Percentiles rank a stretch among this genome's conserved stretches.
phyloP scores from a whole-genome alignment of 2,329 filamentous ascomycete genomes.

The Karstenula rhodostoma region DNA sequence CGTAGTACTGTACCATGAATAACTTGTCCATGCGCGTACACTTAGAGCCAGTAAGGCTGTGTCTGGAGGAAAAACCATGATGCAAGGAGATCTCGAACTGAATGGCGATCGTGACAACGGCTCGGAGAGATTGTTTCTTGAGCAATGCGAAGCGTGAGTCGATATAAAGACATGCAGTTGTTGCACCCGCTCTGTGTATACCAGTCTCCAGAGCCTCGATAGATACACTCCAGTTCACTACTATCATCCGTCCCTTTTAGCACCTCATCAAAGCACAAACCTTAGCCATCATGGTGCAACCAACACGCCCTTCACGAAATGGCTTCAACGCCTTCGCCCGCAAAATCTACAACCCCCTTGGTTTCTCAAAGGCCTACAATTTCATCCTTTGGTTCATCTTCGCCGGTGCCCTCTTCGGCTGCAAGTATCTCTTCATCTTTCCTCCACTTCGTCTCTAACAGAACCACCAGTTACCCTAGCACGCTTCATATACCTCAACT shows the following conservation, averaged over 20 bases:
- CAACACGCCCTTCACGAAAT: conserved; percentile 20
- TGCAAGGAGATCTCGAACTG: neutral
- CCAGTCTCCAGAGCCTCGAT: too few species aligned
- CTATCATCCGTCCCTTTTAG: neutral
- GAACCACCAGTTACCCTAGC: conserved; percentile 51
- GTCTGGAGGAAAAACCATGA: neutral
- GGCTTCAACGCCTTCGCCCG: conserved; percentile 22
- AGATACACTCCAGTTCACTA: neutral
- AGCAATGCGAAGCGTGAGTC: neutral
- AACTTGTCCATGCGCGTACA: neutral
- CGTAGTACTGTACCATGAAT: neutral
- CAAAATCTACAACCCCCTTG: conserved; percentile 51
- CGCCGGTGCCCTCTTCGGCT: conserved; percentile 20
- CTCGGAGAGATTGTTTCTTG: neutral
- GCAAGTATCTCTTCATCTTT: neutral
- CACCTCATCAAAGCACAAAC: neutral
- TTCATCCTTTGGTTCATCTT: conserved; percentile 58
- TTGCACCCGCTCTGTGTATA: neutral
- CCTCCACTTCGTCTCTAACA: neutral
- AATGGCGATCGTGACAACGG: neutral
- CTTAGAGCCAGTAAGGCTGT: neutral
- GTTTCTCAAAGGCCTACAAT: conserved; percentile 66
- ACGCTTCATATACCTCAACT: conserved; percentile 58
- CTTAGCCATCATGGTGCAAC: conserved; percentile 22
- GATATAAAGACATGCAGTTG: neutral